phyloP scores from a whole-genome alignment of 352 stramenopile species.

The Phytopythium mirpurense region DNA sequence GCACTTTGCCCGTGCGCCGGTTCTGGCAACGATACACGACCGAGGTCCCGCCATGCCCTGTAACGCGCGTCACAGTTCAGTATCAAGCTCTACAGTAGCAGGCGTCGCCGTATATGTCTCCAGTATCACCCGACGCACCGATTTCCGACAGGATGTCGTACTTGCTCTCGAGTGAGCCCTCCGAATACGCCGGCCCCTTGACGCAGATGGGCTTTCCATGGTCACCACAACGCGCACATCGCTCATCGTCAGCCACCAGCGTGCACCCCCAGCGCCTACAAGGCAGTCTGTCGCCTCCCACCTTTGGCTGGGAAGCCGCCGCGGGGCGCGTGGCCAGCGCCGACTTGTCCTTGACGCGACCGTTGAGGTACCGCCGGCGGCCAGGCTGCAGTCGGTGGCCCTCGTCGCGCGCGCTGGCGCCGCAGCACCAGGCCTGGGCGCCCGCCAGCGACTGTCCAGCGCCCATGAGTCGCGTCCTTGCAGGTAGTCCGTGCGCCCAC shows the following conservation, averaged over 20 bases:
- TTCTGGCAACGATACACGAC: conserved; percentile 81
- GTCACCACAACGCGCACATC: neutral
- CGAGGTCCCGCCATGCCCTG: conserved; percentile 81
- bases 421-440: conserved; percentile 44
- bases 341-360: conserved; percentile 30
- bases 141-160: conserved; percentile 84
- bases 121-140: conserved; percentile 33
- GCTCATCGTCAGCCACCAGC: conserved; percentile 3
- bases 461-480: conserved; percentile 18
- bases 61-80: neutral
- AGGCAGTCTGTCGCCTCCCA: conserved; percentile 1
- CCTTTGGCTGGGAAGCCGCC: conserved; percentile 29
- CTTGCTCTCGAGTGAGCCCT: conserved; percentile 70
- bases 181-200: conserved; percentile 60
- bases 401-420: conserved; percentile 28
- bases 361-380: conserved; percentile 36
- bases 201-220: conserved; percentile 57
- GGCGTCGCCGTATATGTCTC: too few species aligned
- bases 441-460: conserved; percentile 28
- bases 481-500: neutral
- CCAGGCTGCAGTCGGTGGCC: conserved; percentile 26
- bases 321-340: conserved; percentile 16
- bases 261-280: neutral
- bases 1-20: conserved; percentile 40
- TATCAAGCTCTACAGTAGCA: neutral